phyloP scores from a whole-genome alignment of 2,329 filamentous ascomycete species.

The Alternaria dauci region DNA sequence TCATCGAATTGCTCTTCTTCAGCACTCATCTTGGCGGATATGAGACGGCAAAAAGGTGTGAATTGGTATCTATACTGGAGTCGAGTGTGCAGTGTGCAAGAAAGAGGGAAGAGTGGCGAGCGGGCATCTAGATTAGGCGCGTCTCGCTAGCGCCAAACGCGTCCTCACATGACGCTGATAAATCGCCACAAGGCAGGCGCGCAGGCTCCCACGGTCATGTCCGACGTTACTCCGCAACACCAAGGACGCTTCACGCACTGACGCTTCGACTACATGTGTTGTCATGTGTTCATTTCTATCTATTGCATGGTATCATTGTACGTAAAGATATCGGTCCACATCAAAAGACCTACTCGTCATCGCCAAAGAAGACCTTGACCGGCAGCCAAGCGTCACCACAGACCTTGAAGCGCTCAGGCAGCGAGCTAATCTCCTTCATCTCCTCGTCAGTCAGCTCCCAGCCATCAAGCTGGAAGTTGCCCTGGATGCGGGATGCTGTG shows the following conservation, averaged over 20 bases:
- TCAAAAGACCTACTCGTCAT: slow-evolving; percentile 69
- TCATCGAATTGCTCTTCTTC: slow-evolving; percentile 71
- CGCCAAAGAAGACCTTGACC: slow-evolving; percentile 81
- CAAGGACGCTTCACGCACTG: neutral
- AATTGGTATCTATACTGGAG: neutral
- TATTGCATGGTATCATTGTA: slow-evolving; percentile 24
- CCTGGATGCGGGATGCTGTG: slow-evolving; percentile 74
- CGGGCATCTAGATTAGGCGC: slow-evolving; percentile 13
- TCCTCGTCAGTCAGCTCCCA: slow-evolving; percentile 78
- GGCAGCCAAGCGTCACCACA: slow-evolving; percentile 79
- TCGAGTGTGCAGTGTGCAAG: slow-evolving; percentile 8
- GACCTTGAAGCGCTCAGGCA: slow-evolving; percentile 76
- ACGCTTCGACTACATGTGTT: too few relatives aligned
- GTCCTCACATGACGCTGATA: slow-evolving; percentile 31
- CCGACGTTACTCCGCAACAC: neutral
- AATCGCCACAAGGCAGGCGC: slow-evolving; percentile 8
- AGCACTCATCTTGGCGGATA: slow-evolving; percentile 53
- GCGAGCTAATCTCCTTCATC: slow-evolving; percentile 70
- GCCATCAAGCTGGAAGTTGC: slow-evolving; percentile 77
- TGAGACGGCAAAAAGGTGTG: neutral
- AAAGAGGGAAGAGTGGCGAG: slow-evolving; percentile 23
- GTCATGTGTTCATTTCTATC: slow-evolving; percentile 4
- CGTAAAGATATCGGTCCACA: neutral
- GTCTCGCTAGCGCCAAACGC: slow-evolving; percentile 33
- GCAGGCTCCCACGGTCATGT: neutral